phyloP scores from a whole-genome alignment of 495 filamentous ascomycete genomes.

The Acidomyces sp. region DNA sequence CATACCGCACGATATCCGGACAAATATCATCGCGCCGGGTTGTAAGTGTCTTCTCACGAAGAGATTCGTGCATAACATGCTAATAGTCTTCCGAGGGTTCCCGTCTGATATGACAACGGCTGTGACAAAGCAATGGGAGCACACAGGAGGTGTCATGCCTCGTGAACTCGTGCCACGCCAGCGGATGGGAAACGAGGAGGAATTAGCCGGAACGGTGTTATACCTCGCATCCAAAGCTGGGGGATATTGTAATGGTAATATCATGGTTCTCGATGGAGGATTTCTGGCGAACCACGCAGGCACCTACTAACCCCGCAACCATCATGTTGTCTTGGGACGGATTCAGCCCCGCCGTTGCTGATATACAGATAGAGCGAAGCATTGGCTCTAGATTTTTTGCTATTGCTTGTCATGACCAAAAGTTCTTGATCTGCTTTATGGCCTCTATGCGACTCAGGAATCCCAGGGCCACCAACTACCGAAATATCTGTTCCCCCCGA shows the following conservation, averaged over 20 bases:
- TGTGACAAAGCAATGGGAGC: slow-evolving; percentile 11
- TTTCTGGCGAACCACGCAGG: slow-evolving; percentile 22
- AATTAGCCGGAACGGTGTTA: slow-evolving; percentile 29
- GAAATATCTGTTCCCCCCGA: too few species aligned
- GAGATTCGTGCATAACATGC: not conserved
- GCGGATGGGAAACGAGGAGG: slow-evolving; percentile 23
- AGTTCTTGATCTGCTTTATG: too few species aligned
- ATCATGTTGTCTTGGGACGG: too few species aligned
- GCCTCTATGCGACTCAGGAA: too few species aligned
- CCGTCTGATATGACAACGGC: slow-evolving; percentile 23
- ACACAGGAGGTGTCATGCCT: slow-evolving; percentile 15
- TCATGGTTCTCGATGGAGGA: slow-evolving; percentile 30
- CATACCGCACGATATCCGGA: slow-evolving; percentile 25
- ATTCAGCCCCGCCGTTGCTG: too few species aligned
- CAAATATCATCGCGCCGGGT: slow-evolving; percentile 20
- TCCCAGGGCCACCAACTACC: too few species aligned
- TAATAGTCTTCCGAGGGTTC: slow-evolving; percentile 17
- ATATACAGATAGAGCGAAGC: too few species aligned
- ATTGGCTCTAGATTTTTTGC: too few species aligned
- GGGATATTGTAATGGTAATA: slow-evolving; percentile 27
- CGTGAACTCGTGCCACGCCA: slow-evolving; percentile 17
- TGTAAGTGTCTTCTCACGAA: slow-evolving; percentile 5
- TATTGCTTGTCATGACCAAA: too few species aligned
- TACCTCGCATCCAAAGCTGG: slow-evolving; percentile 26
- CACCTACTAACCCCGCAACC: slow-evolving; percentile 18